phyloP scores from a whole-genome alignment of 208 protist genomes.

The Phytomonas sp. region DNA sequence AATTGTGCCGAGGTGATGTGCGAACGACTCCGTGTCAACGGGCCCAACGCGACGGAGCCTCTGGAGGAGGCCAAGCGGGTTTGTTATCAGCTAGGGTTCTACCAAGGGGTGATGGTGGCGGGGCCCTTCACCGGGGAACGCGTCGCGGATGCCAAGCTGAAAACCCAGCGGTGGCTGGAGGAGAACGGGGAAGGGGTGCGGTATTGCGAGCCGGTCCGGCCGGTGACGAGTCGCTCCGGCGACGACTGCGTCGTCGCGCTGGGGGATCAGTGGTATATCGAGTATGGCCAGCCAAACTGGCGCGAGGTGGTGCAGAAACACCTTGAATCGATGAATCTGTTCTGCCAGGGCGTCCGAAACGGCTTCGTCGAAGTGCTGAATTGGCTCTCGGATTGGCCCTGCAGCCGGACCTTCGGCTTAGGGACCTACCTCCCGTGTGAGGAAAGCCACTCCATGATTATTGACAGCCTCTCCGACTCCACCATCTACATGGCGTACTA shows the following conservation, averaged over 20 bases:
- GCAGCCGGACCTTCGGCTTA: conserved; percentile 98
- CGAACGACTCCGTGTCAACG: conserved; percentile 95
- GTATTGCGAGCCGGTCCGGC: conserved; percentile 96
- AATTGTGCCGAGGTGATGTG: conserved; percentile 84
- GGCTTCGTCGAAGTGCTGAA: conserved; percentile 92
- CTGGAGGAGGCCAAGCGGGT: conserved; percentile 97
- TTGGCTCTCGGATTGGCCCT: conserved; percentile 99
- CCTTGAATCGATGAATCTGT: conserved; percentile 91
- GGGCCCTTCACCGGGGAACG: conserved; percentile 64
- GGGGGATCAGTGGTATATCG: conserved; percentile 99
- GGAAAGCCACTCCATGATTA: conserved; percentile 89
- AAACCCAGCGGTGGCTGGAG: conserved; percentile 76
- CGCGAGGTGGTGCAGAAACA: conserved; percentile 76
- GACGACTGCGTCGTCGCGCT: conserved; percentile 99
- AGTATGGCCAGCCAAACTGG: conserved; percentile 99
- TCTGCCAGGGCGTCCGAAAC: conserved; percentile 85
- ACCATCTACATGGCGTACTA: conserved; percentile 99
- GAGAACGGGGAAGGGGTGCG: conserved; percentile 65
- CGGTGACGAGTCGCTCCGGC: conserved; percentile 97
- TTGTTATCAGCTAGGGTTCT: conserved; percentile 97
- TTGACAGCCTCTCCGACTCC: conserved; percentile 99
- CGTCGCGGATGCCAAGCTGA: conserved; percentile 94
- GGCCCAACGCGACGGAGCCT: conserved; percentile 92
- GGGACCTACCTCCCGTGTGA: conserved; percentile 98
- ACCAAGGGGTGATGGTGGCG: conserved; percentile 92